Percentiles rank a stretch among this genome's conserved stretches.
Conservation (phyloP, 2,329 filamentous ascomycete species). For the Zopfia rhizophila region DNA sequence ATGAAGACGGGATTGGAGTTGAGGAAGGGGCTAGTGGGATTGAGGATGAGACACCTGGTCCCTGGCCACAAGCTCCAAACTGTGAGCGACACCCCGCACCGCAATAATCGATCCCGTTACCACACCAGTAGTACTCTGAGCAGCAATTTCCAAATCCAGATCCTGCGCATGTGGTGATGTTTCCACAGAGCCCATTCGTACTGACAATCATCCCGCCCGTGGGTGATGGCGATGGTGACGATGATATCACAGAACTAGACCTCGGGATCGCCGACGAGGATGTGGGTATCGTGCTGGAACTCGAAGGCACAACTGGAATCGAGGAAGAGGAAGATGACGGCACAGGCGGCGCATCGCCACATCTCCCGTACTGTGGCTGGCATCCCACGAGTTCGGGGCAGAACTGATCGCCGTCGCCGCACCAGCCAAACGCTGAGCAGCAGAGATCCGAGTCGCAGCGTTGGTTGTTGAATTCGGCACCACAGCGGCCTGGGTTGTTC, state of each 20-base stretch:
- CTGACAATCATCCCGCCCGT: conserved; percentile 36
- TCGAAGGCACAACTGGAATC: conserved; percentile 2
- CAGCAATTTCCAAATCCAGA: conserved; percentile 37
- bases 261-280: conserved; percentile 15
- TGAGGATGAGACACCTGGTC: no score
- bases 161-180: conserved; percentile 40
- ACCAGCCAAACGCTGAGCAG: conserved; percentile 39
- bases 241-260: conserved; percentile 26
- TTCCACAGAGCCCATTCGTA: conserved; percentile 40
- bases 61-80: conserved; percentile 35
- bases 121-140: conserved; percentile 40
- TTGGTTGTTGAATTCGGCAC: conserved; percentile 27
- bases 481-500: conserved; percentile 32
- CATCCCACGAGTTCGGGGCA: conserved; percentile 36
- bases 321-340: conserved; percentile 17
- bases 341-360: conserved; percentile 30
- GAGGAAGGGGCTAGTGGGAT: no score
- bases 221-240: conserved; percentile 32
- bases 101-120: conserved; percentile 33
- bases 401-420: conserved; percentile 36
- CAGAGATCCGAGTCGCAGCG: conserved; percentile 35
- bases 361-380: conserved; percentile 40
- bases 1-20: conserved; percentile 24
- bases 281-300: conserved; percentile 10
- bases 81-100: conserved; percentile 36